phyloP scores from a whole-genome alignment of 257 asterid genomes.

The Lycium ferocissimum region DNA sequence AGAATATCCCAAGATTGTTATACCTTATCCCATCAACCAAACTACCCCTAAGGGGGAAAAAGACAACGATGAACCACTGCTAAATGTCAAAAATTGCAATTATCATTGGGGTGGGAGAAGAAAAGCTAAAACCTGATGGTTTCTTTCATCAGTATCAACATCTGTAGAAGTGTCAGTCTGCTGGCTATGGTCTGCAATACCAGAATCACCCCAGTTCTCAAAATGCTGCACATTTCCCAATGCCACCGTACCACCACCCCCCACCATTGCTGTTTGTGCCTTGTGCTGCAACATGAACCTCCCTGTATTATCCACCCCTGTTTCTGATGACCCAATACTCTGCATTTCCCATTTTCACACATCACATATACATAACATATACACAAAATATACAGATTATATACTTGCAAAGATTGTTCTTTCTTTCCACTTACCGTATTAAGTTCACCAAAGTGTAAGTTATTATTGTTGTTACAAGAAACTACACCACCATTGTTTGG shows the following conservation, averaged over 20 bases:
- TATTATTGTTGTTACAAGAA: constrained; percentile 39
- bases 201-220: constrained; percentile 65
- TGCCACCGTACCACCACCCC: constrained; percentile 31
- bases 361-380: neutral
- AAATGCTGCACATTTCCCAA: constrained; percentile 61
- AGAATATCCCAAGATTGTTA: no score
- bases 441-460: constrained; percentile 63
- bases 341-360: constrained; percentile 35
- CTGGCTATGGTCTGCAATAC: constrained; percentile 58
- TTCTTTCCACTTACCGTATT: constrained; percentile 47
- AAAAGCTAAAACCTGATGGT: constrained; percentile 40
- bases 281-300: constrained; percentile 55
- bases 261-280: constrained; percentile 40
- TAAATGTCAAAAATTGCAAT: neutral
- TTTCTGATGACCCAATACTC: constrained; percentile 72
- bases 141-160: constrained; percentile 55
- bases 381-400: neutral
- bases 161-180: constrained; percentile 66
- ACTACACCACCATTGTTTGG: constrained; percentile 52
- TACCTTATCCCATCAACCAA: no score
- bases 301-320: constrained; percentile 54
- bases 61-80: neutral
- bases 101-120: neutral
- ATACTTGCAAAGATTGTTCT: neutral
- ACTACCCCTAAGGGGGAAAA: no score